Evolutionary conservation across 345 rosid species (phyloP).

Genomic region (Ceriops decandra): DNA sequence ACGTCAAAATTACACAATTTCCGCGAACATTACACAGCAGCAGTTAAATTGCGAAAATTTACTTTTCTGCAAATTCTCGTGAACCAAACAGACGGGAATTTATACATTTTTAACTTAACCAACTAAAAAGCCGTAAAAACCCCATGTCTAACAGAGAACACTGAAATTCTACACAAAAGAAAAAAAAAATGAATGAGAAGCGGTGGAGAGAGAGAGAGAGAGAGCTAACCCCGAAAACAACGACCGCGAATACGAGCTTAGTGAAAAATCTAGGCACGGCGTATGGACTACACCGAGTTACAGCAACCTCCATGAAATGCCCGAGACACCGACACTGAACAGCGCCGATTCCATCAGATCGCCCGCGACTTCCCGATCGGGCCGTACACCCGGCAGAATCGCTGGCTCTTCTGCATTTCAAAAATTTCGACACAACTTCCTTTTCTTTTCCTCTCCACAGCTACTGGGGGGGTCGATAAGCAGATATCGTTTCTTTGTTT

Average conservation of each 20-base stretch:
- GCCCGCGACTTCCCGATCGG: constrained; percentile 23
- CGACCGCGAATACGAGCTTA: constrained; percentile 52
- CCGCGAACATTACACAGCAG: neutral
- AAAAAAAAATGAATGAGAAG: neutral
- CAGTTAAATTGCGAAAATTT: constrained; percentile 11
- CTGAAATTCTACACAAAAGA: neutral
- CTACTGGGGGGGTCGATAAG: too few relatives aligned
- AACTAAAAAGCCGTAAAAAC: constrained; percentile 32
- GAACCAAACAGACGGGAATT: neutral
- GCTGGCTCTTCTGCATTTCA: constrained; percentile 28
- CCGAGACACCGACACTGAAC: constrained; percentile 20
- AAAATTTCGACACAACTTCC: neutral
- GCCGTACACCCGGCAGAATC: constrained; percentile 10
- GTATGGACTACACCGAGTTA: constrained; percentile 34
- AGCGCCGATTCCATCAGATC: constrained; percentile 33
- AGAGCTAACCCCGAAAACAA: constrained; percentile 52
- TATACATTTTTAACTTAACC: neutral
- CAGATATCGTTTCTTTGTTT: too few relatives aligned
- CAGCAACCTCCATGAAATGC: constrained; percentile 76
- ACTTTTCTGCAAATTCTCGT: constrained; percentile 17
- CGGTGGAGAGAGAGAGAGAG: neutral
- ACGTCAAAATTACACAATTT: neutral
- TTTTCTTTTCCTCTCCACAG: too few relatives aligned
- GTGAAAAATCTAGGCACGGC: constrained; percentile 23
- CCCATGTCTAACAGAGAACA: constrained; percentile 3